Evolutionary conservation across 768 basidiomycete species (phyloP).

Genomic region (Russula sp.): DNA sequence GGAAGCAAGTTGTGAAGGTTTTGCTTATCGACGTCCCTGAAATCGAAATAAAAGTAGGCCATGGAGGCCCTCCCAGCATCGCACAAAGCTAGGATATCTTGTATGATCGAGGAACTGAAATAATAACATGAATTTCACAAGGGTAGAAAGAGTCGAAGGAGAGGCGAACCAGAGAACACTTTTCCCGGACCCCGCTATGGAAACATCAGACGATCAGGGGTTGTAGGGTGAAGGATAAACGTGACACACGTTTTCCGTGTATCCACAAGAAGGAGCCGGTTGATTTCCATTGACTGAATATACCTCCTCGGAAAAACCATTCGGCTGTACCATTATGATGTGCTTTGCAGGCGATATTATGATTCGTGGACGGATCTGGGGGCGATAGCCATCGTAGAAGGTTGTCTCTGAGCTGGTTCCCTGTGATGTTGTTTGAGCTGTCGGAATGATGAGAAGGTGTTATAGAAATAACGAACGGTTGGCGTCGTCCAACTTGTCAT

Average conservation of each 20-base stretch:
- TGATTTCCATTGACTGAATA: not conserved
- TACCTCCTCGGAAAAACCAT: not conserved
- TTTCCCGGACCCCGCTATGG: not conserved
- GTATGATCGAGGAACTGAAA: not conserved
- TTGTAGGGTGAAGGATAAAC: not conserved
- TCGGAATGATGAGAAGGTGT: not conserved
- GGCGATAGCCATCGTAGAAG: not conserved
- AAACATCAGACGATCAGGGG: not conserved
- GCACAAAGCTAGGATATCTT: not conserved
- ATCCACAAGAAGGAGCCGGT: not conserved
- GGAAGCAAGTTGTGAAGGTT: not conserved
- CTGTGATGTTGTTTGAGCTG: not conserved
- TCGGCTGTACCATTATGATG: not conserved
- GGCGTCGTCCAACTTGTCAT: not conserved
- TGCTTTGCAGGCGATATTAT: not conserved
- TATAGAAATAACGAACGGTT: not conserved
- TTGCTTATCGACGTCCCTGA: not conserved
- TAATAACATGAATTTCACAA: too few species aligned
- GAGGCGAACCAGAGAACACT: not conserved
- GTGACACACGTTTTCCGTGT: not conserved
- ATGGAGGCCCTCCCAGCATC: not conserved
- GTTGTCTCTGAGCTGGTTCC: not conserved
- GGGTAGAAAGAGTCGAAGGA: not conserved
- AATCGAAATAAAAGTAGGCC: not conserved
- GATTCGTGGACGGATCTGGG: not conserved